Evolutionary conservation across 2,329 filamentous ascomycete species (phyloP).

Genomic region (Tympanopsis confertula): DNA sequence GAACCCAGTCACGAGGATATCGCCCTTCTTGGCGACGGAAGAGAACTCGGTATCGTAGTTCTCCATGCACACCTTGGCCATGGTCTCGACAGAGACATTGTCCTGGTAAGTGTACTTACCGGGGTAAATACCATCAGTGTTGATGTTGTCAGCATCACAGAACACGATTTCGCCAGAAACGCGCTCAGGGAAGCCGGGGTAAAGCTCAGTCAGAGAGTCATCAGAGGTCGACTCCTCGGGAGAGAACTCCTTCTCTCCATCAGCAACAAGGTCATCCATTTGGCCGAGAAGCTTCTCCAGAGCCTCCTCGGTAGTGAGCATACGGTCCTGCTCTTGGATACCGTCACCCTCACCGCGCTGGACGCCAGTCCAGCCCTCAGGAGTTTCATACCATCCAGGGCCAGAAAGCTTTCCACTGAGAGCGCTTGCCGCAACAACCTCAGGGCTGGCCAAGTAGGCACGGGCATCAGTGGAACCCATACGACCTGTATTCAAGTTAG

Average conservation of each 20-base stretch:
- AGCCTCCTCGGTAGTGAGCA: constrained; percentile 56
- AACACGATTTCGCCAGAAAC: constrained; percentile 81
- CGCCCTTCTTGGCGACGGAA: constrained; percentile 49
- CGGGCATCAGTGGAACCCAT: constrained; percentile 74
- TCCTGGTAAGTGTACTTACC: constrained; percentile 91
- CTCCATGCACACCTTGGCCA: constrained; percentile 85
- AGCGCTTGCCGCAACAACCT: constrained; percentile 85
- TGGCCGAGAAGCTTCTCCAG: constrained; percentile 62
- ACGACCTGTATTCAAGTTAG: no score
- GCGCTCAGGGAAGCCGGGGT: constrained; percentile 76
- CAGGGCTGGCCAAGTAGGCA: constrained; percentile 78
- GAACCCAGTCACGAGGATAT: constrained; percentile 76
- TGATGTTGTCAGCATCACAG: constrained; percentile 74
- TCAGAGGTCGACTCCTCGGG: constrained; percentile 18
- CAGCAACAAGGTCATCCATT: constrained; percentile 49
- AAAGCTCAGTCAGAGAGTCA: constrained; percentile 51
- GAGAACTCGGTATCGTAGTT: constrained; percentile 77
- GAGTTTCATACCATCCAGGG: constrained; percentile 67
- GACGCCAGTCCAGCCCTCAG: constrained; percentile 55
- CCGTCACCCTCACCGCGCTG: constrained; percentile 63
- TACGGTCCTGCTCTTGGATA: constrained; percentile 48
- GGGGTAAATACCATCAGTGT: constrained; percentile 87
- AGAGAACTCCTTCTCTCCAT: constrained; percentile 33
- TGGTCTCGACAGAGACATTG: constrained; percentile 60
- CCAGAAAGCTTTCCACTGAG: constrained; percentile 22